Percentiles rank a stretch among this genome's conserved stretches.
phyloP scores from a whole-genome alignment of 2,329 filamentous ascomycete genomes.

The Ophiocordyceps camponoti-leonardi region DNA sequence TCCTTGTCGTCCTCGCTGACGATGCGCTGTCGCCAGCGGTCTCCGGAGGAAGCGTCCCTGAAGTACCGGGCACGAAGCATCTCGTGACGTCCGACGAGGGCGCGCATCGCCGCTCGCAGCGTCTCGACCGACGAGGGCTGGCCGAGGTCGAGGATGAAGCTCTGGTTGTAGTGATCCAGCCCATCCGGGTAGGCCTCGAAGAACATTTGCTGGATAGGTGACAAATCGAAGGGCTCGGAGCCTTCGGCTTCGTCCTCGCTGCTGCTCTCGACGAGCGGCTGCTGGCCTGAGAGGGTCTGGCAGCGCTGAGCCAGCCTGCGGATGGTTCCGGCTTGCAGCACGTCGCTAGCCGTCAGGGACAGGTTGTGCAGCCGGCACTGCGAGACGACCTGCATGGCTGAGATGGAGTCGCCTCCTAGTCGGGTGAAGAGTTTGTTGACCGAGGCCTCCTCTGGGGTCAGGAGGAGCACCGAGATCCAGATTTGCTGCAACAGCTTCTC shows the following conservation, averaged over 20 bases:
- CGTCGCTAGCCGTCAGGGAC: slow-evolving; percentile 12
- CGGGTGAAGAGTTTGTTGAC: slow-evolving; percentile 17
- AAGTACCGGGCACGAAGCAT: slow-evolving; percentile 20
- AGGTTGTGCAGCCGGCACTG: slow-evolving; percentile 13
- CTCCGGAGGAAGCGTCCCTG: not conserved
- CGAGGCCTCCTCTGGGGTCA: slow-evolving; percentile 11
- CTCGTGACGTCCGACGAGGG: slow-evolving; percentile 13
- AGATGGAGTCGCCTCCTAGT: slow-evolving; percentile 26
- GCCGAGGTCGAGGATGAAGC: slow-evolving; percentile 18
- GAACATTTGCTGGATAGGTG: slow-evolving; percentile 26
- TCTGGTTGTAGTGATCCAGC: slow-evolving; percentile 25
- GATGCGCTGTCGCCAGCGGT: slow-evolving; percentile 9
- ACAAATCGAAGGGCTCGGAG: slow-evolving; percentile 18
- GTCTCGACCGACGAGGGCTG: slow-evolving; percentile 1
- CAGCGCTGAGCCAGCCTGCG: slow-evolving; percentile 7
- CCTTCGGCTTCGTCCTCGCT: slow-evolving; percentile 3
- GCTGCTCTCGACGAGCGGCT: not conserved
- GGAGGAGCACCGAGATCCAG: slow-evolving; percentile 23
- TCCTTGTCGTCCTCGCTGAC: not conserved
- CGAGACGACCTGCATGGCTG: slow-evolving; percentile 25
- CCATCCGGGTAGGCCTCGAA: slow-evolving; percentile 16
- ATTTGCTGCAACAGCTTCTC: slow-evolving; percentile 5
- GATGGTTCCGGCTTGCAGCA: slow-evolving; percentile 14
- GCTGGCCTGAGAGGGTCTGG: not conserved
- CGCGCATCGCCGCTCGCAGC: slow-evolving; percentile 8